Percentiles rank a stretch among this genome's conserved stretches.
phyloP scores from a whole-genome alignment of 148 eudicot genomes.

The Nyssa sinensis region DNA sequence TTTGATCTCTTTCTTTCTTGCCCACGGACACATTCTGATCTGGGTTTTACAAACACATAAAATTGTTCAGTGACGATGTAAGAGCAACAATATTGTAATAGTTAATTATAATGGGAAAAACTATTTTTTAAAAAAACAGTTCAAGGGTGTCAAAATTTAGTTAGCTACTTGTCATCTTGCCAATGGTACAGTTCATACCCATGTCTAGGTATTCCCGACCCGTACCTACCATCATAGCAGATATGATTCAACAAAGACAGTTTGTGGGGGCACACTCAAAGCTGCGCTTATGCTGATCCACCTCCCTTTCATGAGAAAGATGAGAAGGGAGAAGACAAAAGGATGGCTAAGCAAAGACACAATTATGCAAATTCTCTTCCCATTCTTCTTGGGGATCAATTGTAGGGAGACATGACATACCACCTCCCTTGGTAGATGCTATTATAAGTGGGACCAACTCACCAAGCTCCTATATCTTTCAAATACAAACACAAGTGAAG shows the following conservation, averaged over 20 bases:
- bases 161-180: background rate
- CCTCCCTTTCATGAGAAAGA: background rate
- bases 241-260: background rate
- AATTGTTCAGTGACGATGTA: too few species aligned
- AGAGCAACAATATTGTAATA: too few species aligned
- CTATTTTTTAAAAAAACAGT: too few species aligned
- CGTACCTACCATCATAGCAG: constrained; percentile 19
- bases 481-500: background rate
- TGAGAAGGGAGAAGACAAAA: constrained; percentile 7
- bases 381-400: constrained; percentile 15
- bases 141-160: too few species aligned
- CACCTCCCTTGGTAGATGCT: constrained; percentile 15
- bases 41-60: too few species aligned
- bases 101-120: too few species aligned
- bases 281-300: constrained; percentile 3
- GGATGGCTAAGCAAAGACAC: constrained; percentile 18
- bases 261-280: constrained; percentile 14
- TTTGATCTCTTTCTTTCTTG: too few species aligned
- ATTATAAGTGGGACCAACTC: constrained; percentile 10
- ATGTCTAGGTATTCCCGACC: constrained; percentile 21
- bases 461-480: background rate
- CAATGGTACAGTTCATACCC: background rate
- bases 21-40: too few species aligned
- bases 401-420: constrained; percentile 25
- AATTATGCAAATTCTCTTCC: constrained; percentile 19